Percentiles rank a stretch among this genome's conserved stretches.
Evolutionary conservation across 1,284 basidiomycete species (phyloP).

Genomic region (Trichosporon coremiiforme): DNA sequence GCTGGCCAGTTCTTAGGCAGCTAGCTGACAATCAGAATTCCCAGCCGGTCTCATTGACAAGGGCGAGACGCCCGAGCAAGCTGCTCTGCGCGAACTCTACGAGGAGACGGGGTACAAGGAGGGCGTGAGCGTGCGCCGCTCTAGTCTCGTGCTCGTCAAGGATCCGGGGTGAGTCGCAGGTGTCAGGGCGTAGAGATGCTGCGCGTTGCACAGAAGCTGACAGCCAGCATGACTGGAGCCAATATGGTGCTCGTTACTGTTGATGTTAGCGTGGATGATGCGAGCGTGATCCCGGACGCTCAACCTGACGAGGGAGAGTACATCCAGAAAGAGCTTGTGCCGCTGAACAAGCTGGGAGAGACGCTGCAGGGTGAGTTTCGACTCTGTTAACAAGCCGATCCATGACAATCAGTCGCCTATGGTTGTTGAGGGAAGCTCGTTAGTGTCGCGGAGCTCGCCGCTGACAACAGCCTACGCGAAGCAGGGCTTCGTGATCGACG

Average conservation of each 20-base stretch:
- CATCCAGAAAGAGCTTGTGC: constrained; percentile 73
- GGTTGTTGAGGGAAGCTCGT: too few relatives aligned
- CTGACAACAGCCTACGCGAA: constrained; percentile 65
- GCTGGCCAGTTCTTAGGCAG: not conserved
- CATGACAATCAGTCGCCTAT: too few relatives aligned
- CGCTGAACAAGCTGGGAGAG: constrained; percentile 65
- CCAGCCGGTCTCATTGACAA: constrained; percentile 85
- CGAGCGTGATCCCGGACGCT: not conserved
- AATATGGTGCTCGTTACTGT: constrained; percentile 55
- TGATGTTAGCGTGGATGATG: constrained; percentile 48
- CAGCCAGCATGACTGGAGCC: constrained; percentile 37
- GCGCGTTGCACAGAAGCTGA: too few relatives aligned
- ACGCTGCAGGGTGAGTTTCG: constrained; percentile 65
- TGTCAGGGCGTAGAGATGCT: too few relatives aligned
- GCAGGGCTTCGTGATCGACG: constrained; percentile 77
- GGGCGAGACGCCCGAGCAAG: constrained; percentile 68
- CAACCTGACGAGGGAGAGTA: constrained; percentile 66
- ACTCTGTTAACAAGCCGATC: too few relatives aligned
- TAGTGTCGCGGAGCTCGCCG: not conserved
- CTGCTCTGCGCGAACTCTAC: constrained; percentile 80
- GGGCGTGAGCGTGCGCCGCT: constrained; percentile 61
- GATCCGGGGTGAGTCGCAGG: constrained; percentile 64
- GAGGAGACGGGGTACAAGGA: constrained; percentile 83
- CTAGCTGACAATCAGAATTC: constrained; percentile 62
- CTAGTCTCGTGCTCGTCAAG: constrained; percentile 69